Base-by-base conservation (phyloP, 371 early-diverging fungal species). In the Umbelopsis sp. region DNA sequence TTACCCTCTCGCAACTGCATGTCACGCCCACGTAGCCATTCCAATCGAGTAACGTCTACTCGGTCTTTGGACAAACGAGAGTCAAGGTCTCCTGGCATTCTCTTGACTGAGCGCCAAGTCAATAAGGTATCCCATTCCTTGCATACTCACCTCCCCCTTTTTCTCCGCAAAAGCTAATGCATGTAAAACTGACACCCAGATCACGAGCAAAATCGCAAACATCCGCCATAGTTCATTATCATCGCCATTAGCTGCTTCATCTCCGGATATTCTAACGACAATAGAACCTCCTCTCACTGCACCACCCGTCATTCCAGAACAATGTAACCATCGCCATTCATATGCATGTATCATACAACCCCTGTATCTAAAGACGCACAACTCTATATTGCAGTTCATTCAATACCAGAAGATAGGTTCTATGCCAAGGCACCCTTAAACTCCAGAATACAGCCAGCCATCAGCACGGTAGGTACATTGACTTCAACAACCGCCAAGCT, bases 101-200 rank as follows among this genome's bases (percentile, higher is more conserved):
- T 82, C 10, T 65, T 82, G 29, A 78, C 82, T 62, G 77, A 76
- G 65, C 71, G 72, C 53, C 79, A 82, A 65, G 66, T 82, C 38
- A 80, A 75, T 64, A 77, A 75, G 73, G 82, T 82, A 24, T 1
- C 57, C 1, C 8, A 11, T 18, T 35, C n/a, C 4, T 11, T 35
- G 35, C 57, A 74, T 67, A 29, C 7, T 48, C 11, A 9, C 37
- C n/a, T 4, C 20, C 2, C 16, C 12, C 20, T 45, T 52, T 41
- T 38, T 52, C n/a, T 53, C 64, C 12, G 18, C 11, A n/a, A 8
- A 66, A 38, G 16, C 50, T 25, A 11, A 52, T 63, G 14, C n/a
- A 4, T 16, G 29, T 24, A 14, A 12, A 6, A 14, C 14, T 46
- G 16, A 18, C 0, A n/a, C 46, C 14, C 69, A 82, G 83, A 80